Evolutionary conservation across 129 eudicot species (phyloP).

Genomic region (carrot (Daucus carota)): DNA sequence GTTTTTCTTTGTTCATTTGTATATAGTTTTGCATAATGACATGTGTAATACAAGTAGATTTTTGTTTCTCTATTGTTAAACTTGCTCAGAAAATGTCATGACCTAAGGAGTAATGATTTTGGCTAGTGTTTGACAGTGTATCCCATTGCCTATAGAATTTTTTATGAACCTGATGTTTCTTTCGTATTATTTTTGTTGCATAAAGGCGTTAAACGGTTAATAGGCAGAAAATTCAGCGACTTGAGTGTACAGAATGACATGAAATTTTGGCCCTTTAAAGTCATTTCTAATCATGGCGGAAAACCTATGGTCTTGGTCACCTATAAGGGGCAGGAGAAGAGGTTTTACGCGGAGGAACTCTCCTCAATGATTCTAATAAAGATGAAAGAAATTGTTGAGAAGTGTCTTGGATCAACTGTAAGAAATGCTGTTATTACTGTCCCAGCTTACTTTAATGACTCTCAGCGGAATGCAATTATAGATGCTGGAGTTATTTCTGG

Average conservation of each 20-base stretch:
- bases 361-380: conserved; percentile 12
- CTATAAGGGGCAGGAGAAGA: conserved; percentile 17
- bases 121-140: not conserved
- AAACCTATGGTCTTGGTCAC: conserved; percentile 43
- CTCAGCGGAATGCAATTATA: conserved; percentile 23
- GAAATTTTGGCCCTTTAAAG: conserved; percentile 50
- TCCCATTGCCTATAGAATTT: no score
- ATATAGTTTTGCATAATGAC: no score
- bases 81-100: no score
- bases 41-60: no score
- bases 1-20: not conserved
- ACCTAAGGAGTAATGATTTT: no score
- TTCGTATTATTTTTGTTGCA: no score
- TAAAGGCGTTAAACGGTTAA: conserved; percentile 20
- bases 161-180: not conserved
- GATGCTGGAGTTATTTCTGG: conserved; percentile 43
- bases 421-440: conserved; percentile 7
- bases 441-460: conserved; percentile 2
- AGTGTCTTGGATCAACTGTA: conserved; percentile 26
- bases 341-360: not conserved
- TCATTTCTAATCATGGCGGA: conserved; percentile 32
- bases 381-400: conserved; percentile 46
- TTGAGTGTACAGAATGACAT: conserved; percentile 37
- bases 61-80: no score
- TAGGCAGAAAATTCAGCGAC: conserved; percentile 34